A percentile compares a stretch with the other conserved stretches of the same genome.
Evolutionary conservation across 2,329 filamentous ascomycete species (phyloP).

Genomic region (Diaporthe longicolla): DNA sequence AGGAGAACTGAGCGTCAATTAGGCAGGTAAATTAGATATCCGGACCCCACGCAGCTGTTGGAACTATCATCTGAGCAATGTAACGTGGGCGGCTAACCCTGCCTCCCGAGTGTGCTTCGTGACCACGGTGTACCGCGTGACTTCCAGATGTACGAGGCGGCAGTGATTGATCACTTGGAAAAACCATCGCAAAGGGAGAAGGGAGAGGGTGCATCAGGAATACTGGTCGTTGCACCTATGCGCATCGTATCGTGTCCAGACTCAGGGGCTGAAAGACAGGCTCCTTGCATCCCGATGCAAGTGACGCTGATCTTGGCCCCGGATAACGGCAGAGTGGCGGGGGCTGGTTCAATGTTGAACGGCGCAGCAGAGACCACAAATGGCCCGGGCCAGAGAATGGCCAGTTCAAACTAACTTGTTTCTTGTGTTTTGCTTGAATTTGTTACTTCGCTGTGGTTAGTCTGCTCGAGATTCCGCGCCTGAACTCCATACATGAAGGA

Average conservation of each 20-base stretch:
- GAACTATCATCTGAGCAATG: conserved; percentile 14
- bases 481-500: not conserved
- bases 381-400: not conserved
- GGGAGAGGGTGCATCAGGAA: not conserved
- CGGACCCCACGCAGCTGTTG: not conserved
- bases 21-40: not conserved
- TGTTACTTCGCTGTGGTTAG: too few species aligned
- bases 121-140: not conserved
- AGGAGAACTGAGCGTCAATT: not conserved
- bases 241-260: not conserved
- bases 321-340: not conserved
- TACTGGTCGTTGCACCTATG: not conserved
- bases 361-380: not conserved
- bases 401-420: not conserved
- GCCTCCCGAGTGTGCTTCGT: not conserved
- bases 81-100: conserved; percentile 20
- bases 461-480: not conserved
- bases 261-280: not conserved
- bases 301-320: not conserved
- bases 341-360: not conserved
- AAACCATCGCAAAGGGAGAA: not conserved
- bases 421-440: not conserved
- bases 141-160: not conserved
- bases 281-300: not conserved
- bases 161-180: not conserved